Conservation (phyloP, 169 alveolate species). For the Eimeria acervulina region DNA sequence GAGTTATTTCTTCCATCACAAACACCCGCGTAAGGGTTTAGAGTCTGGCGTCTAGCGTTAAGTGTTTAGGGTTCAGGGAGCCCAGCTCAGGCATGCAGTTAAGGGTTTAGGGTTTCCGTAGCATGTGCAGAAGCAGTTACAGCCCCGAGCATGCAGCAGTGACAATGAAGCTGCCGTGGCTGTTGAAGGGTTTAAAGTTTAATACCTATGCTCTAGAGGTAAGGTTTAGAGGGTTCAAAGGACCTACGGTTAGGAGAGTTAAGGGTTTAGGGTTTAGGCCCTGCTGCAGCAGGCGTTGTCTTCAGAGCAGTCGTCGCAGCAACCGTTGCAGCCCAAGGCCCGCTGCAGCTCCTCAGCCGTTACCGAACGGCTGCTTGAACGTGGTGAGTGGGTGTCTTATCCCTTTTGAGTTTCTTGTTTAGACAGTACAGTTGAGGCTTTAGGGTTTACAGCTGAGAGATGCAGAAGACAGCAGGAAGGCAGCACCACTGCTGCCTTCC, state of each 20-base stretch:
- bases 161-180: neutral
- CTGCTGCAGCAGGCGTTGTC: neutral
- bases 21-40: constrained; percentile 12
- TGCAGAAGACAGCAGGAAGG: neutral
- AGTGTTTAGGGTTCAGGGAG: neutral
- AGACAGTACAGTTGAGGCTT: neutral
- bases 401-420: neutral
- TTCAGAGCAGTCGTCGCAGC: constrained; percentile 29
- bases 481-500: neutral
- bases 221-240: neutral
- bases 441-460: neutral
- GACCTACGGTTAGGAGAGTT: neutral
- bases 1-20: constrained; percentile 33
- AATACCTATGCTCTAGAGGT: neutral
- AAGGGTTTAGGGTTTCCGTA: neutral
- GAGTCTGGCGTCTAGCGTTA: neutral
- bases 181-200: neutral
- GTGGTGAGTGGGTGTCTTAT: constrained; percentile 7
- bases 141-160: neutral
- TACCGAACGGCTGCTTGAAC: constrained; percentile 16
- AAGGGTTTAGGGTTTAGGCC: neutral
- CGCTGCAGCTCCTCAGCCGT: constrained; percentile 68
- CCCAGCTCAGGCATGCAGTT: neutral
- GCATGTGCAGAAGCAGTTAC: neutral
- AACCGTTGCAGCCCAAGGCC: neutral